Evolutionary conservation across 345 rosid genomes (phyloP), one percentile per base, ranked within the genome.

Genomic region (Reutealis trisperma): DNA sequence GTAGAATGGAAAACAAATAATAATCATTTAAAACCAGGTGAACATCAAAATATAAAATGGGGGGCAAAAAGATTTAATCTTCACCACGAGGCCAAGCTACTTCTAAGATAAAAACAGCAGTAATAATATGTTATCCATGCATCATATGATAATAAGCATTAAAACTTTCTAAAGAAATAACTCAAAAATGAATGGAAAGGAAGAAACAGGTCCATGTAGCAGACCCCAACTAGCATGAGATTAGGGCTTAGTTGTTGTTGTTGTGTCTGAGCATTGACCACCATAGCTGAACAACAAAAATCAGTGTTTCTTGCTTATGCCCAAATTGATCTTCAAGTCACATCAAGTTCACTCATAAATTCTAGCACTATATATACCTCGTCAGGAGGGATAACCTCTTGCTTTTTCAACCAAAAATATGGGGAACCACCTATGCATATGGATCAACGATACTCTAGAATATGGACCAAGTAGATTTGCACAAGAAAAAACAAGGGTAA

Each of bases 1-100:
- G 60, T 78, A 58, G 24, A 71, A 80, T 16, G 68, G 27, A 67
- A 75, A 37, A 68, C 61, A 37, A 68, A 58, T 24, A 16, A 44
- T n/a, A 45, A 63, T 54, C 5, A 45, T 10, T 34, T 34, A 47
- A 60, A 61, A 74, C n/a, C 6, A 60, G 24, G 18, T 59, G 10
- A 54, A 21, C 18, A 13, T 61, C 21, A 49, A 44, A 54, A 22
- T 9, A 66, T 71, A 70, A 42, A 24, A 13, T 73, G 9, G 57
- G 54, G 32, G 22, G n/a, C 8, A 63, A 51, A 25, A 45, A 55
- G 37, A 71, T 21, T 60, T 32, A 27, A 57, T 51, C 6, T 67
- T 27, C 52, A 62, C 27, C 32, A 32, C 18, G 37, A 42, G 45
- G 66, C 16, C 73, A 66, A 70, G 51, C 58, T 54, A 49, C 51